phyloP scores from a whole-genome alignment of 169 alveolate species.

The Plasmodium billcollinsi region DNA sequence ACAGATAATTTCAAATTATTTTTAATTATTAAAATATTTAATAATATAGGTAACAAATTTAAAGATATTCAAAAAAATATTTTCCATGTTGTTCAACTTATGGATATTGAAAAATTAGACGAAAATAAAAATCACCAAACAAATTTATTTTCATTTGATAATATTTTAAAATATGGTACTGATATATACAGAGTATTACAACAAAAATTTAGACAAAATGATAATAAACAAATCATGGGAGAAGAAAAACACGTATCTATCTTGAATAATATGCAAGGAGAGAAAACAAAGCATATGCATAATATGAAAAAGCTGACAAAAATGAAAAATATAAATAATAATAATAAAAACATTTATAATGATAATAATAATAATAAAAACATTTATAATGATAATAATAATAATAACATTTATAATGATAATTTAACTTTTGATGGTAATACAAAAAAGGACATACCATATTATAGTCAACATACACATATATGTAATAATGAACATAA shows the following conservation, averaged over 20 bases:
- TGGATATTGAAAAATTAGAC: background rate
- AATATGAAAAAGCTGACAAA: background rate
- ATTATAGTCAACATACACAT: no score
- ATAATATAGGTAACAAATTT: slow-evolving; percentile 12
- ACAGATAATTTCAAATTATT: slow-evolving; percentile 38
- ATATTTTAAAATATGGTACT: slow-evolving; percentile 23
- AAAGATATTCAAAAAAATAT: slow-evolving; percentile 32
- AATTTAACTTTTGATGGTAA: background rate
- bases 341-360: background rate
- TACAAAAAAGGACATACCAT: background rate
- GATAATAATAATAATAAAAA: background rate
- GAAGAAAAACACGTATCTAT: background rate
- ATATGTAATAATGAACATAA: background rate
- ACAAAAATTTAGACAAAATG: slow-evolving; percentile 8
- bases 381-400: background rate
- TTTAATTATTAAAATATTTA: slow-evolving; percentile 30
- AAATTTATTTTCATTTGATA: slow-evolving; percentile 22
- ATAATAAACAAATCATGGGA: background rate
- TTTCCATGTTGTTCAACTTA: slow-evolving; percentile 17
- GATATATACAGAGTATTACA: slow-evolving; percentile 21
- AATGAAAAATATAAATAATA: background rate
- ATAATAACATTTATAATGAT: background rate
- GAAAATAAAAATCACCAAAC: background rate
- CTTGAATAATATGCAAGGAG: background rate
- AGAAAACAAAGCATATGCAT: background rate